Base-by-base conservation (phyloP, 2,329 filamentous ascomycete genomes). In the Metarhizium guizhouense region DNA sequence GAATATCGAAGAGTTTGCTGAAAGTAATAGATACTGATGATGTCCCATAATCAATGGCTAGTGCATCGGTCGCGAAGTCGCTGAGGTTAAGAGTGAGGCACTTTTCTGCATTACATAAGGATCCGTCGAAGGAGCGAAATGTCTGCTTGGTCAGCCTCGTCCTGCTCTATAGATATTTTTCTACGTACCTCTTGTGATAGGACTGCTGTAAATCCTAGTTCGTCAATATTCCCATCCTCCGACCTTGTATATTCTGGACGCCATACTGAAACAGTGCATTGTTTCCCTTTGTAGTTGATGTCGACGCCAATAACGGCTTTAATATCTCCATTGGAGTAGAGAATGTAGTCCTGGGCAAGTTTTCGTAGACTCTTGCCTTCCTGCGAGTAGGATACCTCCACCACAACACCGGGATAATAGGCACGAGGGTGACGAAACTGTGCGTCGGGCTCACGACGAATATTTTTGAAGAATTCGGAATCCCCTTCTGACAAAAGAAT, bases 231-330 rank as follows among this genome's bases (percentile, higher is more conserved):
- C 6, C n/a, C 42, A 8, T 45, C 42, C 4, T n/a, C n/a, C 6
- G 42, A 20, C 18, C 18, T 6, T 18, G 42, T 18, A 45, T 45
- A 45, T 45, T 45, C n/a, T 7, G 42, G 42, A 45, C 16, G 14
- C 42, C 42, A 45, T 20, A 18, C 16, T 7, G 42, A 45, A 20
- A 45, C 16, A 7, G 14, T 45, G 42, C 7, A n/a, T 18, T 45
- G 16, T 45, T 45, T n/a, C 14, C 42, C 42, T 45, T 20, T 45
- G 16, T 42, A 42, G n/a, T 45, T 45, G n/a, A 63, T 57, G 16
- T 61, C 52, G 47, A 63, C 47, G 34, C 59, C 53, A 55, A 63
- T 57, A 4, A 61, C 57, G 20, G 52, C 56, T 54, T 62, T 63
- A 30, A 63, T 59, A 30, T 60, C 50, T 18, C 60, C 58, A 20